Base-by-base conservation (phyloP, 768 basidiomycete species). In the Pisolithus tinctorius region DNA sequence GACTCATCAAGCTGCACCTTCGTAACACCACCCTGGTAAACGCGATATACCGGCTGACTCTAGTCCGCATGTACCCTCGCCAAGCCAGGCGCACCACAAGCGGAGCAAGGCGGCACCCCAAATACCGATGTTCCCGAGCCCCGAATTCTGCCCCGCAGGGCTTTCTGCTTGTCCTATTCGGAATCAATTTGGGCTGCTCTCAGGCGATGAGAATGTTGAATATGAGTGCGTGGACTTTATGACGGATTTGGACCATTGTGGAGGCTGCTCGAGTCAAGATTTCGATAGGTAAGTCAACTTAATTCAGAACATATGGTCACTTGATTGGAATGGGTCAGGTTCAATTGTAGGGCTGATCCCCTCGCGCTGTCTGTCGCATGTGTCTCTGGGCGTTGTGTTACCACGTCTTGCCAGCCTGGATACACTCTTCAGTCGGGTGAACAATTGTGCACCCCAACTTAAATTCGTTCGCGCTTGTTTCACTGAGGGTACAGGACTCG, bases 171-270 rank as follows among this genome's bases (percentile, higher is more conserved):
- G 64, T 55, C 61, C 64, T 7, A 54, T 62, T 49, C 46, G 47
- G 48, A 49, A 27, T 14, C 27, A 27, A 14, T 16, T 51, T 31
- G 52, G 45, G 7, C 16, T 38, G 20, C 45, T 50, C 20, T 58
- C 61, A 14, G 45, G 34, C 11, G 52, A 54, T 1, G 40, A 23
- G 51, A 58, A 25, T 4, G 23, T 53, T 3, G 65, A 60, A 3
- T 62, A 58, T 48, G 65, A 69, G 49, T 69, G 68, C 42, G 65
- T 64, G 11, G 64, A 68, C 34, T 48, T 62, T 30, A 34, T 36
- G 16, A 58, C 57, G 49, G 68, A 69, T 47, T 56, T 67, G 29
- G 47, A 45, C 7, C 61, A 61, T 43, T 69, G 64, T 47, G 68
- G 65, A 17, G 68, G 68, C 26, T 69, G 68, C 54, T 61, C 63